phyloP scores from a whole-genome alignment of 352 stramenopile genomes.

The Globisporangium yorkense region DNA sequence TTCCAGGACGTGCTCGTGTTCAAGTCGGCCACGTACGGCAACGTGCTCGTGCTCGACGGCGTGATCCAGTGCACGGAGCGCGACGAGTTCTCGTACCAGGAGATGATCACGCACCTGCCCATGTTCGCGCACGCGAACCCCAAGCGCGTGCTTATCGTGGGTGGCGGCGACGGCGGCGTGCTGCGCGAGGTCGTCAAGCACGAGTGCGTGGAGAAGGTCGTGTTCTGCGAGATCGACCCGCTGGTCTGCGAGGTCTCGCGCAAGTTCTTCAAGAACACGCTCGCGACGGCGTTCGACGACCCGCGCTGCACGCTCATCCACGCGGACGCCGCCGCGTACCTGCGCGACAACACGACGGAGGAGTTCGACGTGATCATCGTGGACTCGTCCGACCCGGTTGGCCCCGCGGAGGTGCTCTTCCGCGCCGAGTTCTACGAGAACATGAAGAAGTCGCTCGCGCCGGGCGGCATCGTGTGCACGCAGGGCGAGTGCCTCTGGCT shows the following conservation, averaged over 20 bases:
- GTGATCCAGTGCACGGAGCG: conserved; percentile 98
- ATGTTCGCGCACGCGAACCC: conserved; percentile 95
- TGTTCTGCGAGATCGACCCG: conserved; percentile 99
- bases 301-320: conserved; percentile 92
- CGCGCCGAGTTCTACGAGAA: conserved; percentile 93
- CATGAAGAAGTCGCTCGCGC: conserved; percentile 88
- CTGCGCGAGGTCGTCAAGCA: conserved; percentile 95
- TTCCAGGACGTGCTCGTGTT: conserved; percentile 99
- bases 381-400: conserved; percentile 95
- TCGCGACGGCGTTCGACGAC: conserved; percentile 95
- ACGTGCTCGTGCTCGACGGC: conserved; percentile 98
- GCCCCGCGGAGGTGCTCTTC: conserved; percentile 94
- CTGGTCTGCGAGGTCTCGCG: conserved; percentile 96
- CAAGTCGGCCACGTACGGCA: conserved; percentile 95
- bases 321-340: conserved; percentile 88
- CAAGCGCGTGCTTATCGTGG: conserved; percentile 96
- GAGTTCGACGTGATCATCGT: conserved; percentile 97
- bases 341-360: conserved; percentile 69
- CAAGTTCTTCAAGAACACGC: conserved; percentile 87
- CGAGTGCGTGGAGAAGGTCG: conserved; percentile 91
- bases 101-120: conserved; percentile 99
- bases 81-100: conserved; percentile 99
- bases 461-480: conserved; percentile 84
- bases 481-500: conserved; percentile 98
- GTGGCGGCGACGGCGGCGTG: conserved; percentile 97